Evolutionary conservation across 345 rosid genomes (phyloP).

Genomic region (Salix caprea): DNA sequence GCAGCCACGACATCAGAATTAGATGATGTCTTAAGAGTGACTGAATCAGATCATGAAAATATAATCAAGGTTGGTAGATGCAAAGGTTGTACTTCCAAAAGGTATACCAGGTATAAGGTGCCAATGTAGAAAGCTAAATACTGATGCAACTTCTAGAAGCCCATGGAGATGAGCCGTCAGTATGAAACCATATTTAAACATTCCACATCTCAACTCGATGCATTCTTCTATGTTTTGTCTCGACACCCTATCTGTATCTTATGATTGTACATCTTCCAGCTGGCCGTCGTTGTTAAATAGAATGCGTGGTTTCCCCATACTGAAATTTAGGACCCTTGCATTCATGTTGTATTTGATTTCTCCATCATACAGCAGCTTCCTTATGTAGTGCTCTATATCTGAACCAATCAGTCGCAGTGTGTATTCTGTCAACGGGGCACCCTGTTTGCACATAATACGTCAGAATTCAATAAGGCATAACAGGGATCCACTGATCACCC

Average conservation of each 20-base stretch:
- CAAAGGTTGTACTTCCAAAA: not conserved
- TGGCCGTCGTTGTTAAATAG: conserved; percentile 6
- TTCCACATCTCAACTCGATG: not conserved
- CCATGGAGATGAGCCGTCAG: not conserved
- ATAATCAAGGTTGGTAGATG: not conserved
- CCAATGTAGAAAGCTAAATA: not conserved
- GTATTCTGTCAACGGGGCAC: conserved; percentile 88
- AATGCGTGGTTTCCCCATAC: conserved; percentile 41
- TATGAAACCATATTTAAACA: not conserved
- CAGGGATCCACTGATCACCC: not conserved
- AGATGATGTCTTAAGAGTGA: too few species aligned
- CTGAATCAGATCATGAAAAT: not conserved
- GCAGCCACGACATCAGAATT: conserved; percentile 5
- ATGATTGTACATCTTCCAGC: conserved; percentile 12
- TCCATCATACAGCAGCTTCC: conserved; percentile 79
- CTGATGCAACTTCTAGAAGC: not conserved
- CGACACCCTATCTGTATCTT: not conserved
- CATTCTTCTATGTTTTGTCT: not conserved
- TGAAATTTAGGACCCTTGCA: conserved; percentile 63
- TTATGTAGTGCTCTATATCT: conserved; percentile 83
- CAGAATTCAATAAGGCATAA: not conserved
- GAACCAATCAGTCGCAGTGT: conserved; percentile 85
- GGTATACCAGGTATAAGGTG: not conserved
- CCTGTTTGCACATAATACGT: conserved; percentile 38
- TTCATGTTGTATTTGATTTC: conserved; percentile 67